Conservation (phyloP, 495 filamentous ascomycete genomes). For the Beverwykella pulmonaria region DNA sequence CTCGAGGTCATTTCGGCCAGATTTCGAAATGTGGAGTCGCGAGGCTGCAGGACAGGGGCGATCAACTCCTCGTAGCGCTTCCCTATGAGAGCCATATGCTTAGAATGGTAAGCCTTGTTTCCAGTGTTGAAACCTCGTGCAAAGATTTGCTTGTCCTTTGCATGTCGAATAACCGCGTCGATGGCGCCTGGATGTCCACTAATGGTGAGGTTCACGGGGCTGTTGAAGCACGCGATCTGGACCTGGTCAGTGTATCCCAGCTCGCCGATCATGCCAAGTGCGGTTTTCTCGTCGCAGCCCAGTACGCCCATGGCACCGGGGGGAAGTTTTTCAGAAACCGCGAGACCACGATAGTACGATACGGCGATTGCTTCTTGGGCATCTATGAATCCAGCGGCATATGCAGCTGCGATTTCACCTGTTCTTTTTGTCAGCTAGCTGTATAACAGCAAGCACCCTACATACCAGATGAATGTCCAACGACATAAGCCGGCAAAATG, state of each 20-base stretch:
- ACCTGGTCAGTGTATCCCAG: background rate
- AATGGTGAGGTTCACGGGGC: background rate
- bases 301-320: background rate
- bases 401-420: slow-evolving; percentile 31
- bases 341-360: slow-evolving; percentile 6
- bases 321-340: background rate
- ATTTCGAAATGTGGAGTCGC: no score
- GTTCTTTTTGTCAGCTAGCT: no score
- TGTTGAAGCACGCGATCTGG: background rate
- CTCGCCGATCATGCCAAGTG: background rate
- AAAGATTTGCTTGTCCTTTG: background rate
- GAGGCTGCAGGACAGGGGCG: background rate
- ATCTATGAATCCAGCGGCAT: slow-evolving; percentile 3
- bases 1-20: background rate
- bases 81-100: background rate
- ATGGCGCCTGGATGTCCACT: background rate
- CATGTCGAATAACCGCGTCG: background rate
- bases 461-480: slow-evolving; percentile 23
- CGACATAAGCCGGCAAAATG: slow-evolving; percentile 9
- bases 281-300: background rate
- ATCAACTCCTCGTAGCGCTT: background rate
- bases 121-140: background rate
- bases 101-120: background rate
- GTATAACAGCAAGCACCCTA: no score
- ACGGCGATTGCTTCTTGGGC: background rate